Evolutionary conservation across 176 grass and related monocot genomes (phyloP).

Genomic region (Eragrostis nindensis): DNA sequence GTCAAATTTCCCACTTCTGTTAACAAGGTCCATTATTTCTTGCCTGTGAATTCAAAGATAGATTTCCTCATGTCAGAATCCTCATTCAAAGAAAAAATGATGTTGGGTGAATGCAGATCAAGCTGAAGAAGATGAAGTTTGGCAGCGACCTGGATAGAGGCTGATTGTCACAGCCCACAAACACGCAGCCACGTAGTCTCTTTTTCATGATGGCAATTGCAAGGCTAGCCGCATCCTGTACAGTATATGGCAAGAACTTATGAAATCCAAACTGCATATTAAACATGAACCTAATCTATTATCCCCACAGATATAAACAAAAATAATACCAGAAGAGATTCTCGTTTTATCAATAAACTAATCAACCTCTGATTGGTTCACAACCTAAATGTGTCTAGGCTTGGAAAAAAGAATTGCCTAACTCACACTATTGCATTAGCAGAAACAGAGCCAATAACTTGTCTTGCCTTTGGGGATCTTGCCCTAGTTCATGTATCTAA

Average conservation of each 20-base stretch:
- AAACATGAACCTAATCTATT: constrained; percentile 10
- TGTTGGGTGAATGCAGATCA: background rate
- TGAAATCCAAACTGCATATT: constrained; percentile 9
- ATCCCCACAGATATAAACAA: background rate
- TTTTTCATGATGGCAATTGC: constrained; percentile 64
- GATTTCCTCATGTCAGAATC: background rate
- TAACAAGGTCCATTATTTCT: constrained; percentile 83
- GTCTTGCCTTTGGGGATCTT: background rate
- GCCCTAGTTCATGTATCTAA: background rate
- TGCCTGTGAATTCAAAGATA: constrained; percentile 50
- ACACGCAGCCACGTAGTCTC: constrained; percentile 36
- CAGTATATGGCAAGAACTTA: background rate
- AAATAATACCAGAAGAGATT: background rate
- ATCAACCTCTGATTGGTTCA: background rate
- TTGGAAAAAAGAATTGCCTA: background rate
- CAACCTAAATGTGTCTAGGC: background rate
- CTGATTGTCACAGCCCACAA: constrained; percentile 64
- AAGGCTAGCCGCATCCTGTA: constrained; percentile 68
- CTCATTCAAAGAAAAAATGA: background rate
- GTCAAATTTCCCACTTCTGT: constrained; percentile 71
- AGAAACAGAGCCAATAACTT: background rate
- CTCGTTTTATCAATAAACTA: background rate
- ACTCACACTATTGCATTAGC: too few relatives aligned
- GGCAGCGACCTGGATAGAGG: constrained; percentile 53
- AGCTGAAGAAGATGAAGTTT: constrained; percentile 26